Conservation (phyloP, 106 monocot species). For the Hemerocallis citrina region DNA sequence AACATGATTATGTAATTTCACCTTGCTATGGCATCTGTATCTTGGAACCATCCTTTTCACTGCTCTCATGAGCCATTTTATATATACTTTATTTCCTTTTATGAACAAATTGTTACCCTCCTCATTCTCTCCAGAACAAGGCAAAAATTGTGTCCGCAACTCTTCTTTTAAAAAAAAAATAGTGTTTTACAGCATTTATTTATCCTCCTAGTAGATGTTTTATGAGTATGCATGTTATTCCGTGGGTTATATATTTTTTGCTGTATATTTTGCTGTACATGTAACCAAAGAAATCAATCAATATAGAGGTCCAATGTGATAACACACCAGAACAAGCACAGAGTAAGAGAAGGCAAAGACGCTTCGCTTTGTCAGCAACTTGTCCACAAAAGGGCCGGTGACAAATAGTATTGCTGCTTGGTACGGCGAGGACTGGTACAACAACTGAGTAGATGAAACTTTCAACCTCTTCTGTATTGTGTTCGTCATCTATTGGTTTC, state of each 20-base stretch:
- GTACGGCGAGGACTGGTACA: slow-evolving; percentile 76
- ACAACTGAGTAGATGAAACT: slow-evolving; percentile 71
- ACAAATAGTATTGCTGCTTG: slow-evolving; percentile 52
- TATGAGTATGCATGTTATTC: background rate
- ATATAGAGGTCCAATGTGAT: background rate
- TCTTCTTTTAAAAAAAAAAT: too few species aligned
- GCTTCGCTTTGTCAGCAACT: slow-evolving; percentile 39
- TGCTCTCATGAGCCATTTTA: too few species aligned
- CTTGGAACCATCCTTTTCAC: too few species aligned
- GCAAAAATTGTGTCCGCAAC: too few species aligned
- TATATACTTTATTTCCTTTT: too few species aligned
- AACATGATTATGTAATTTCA: background rate
- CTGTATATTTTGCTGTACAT: background rate
- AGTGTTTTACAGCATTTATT: background rate
- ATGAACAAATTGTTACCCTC: too few species aligned
- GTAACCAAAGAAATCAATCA: background rate
- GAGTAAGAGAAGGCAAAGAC: slow-evolving; percentile 54
- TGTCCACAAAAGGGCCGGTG: slow-evolving; percentile 62
- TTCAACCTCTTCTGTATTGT: slow-evolving; percentile 61
- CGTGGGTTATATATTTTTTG: too few species aligned
- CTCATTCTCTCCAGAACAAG: too few species aligned
- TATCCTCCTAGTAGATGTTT: background rate
- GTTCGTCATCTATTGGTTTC: slow-evolving; percentile 48
- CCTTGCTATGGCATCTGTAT: too few species aligned
- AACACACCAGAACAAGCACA: slow-evolving; percentile 33